Percentiles rank a stretch among this genome's conserved stretches.
These are phyloP conservation scores for Helminthosporium solani DNA, from an alignment of 2,329 filamentous ascomycete genomes.

Conservation along the genomic window DNA sequence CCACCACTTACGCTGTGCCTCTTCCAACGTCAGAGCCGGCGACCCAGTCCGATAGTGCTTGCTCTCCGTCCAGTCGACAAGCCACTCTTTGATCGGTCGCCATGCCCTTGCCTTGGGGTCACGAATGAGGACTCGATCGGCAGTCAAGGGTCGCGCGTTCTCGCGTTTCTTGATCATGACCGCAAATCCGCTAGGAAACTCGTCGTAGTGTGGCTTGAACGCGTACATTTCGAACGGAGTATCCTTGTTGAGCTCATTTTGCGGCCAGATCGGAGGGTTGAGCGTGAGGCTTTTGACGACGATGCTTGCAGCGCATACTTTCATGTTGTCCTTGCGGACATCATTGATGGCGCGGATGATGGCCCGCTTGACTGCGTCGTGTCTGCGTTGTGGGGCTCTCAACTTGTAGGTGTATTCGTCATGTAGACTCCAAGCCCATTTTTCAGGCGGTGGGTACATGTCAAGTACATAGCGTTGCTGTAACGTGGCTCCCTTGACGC, in stretches of 20 bases:
- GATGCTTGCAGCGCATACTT: background rate
- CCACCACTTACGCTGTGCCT: constrained; percentile 5
- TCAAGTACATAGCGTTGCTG: background rate
- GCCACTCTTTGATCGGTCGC: background rate
- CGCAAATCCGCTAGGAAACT: background rate
- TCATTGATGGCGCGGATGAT: background rate
- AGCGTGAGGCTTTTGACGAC: background rate
- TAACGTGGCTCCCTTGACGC: background rate
- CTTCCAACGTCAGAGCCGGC: no score
- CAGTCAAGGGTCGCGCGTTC: background rate
- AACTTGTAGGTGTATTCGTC: background rate
- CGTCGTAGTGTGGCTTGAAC: background rate
- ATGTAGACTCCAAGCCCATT: background rate
- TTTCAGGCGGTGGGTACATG: background rate
- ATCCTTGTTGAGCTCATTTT: background rate
- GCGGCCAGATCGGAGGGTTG: constrained; percentile 1
- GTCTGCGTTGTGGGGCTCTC: background rate
- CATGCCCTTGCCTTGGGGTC: background rate
- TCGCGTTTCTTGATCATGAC: background rate
- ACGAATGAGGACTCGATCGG: background rate
- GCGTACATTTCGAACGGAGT: background rate
- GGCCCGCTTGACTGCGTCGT: background rate
- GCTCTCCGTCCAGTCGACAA: background rate
- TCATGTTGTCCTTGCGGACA: background rate
- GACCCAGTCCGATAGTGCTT: background rate